Evolutionary conservation across 805 yeast species (phyloP).

Genomic region (Lipomyces kockii): DNA sequence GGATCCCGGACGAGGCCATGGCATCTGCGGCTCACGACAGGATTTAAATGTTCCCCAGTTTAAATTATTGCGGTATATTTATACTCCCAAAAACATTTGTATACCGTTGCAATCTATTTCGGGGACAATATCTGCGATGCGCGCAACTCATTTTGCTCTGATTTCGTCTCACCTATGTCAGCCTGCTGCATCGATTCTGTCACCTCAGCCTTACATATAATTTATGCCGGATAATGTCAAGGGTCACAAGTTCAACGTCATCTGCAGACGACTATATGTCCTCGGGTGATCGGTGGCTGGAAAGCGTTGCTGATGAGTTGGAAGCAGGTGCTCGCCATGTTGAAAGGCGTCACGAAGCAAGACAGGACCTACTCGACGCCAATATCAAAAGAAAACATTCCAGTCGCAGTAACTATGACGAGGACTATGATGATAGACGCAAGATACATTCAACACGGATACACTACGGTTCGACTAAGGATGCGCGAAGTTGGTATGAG

Average conservation of each 20-base stretch:
- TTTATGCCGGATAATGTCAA: neutral
- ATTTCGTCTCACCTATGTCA: too few relatives aligned
- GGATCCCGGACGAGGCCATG: too few relatives aligned
- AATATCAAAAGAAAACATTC: neutral
- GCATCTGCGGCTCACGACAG: too few relatives aligned
- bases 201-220: neutral
- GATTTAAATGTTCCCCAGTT: too few relatives aligned
- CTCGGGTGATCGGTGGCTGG: constrained; percentile 15
- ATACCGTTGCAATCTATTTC: too few relatives aligned
- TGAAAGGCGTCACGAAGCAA: neutral
- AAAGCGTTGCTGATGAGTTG: constrained; percentile 9
- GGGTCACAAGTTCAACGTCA: neutral
- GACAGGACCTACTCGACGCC: too few relatives aligned
- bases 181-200: too few relatives aligned
- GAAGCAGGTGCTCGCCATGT: neutral
- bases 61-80: too few relatives aligned
- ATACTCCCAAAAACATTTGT: too few relatives aligned
- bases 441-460: neutral
- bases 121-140: too few relatives aligned
- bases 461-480: neutral
- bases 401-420: neutral
- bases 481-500: neutral
- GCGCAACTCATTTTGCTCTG: too few relatives aligned
- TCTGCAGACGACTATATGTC: constrained; percentile 2
- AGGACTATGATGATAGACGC: neutral